Percentiles rank a stretch among this genome's conserved stretches.
phyloP scores from a whole-genome alignment of 331 rosid genomes.

The Rhamnella rubrinervis region DNA sequence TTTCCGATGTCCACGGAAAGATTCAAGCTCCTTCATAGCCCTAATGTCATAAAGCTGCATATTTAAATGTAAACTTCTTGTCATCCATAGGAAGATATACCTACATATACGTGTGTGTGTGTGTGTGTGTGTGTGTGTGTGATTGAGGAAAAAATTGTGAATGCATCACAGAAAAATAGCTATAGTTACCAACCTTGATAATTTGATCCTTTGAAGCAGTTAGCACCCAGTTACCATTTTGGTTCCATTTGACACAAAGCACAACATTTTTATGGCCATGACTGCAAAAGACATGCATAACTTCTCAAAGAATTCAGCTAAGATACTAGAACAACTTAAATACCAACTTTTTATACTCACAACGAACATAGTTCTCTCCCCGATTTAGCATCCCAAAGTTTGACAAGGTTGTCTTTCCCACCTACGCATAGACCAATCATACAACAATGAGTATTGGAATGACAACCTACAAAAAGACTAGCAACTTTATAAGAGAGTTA shows the following conservation, averaged over 20 bases:
- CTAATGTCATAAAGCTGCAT: constrained; percentile 95
- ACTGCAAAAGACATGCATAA: constrained; percentile 52
- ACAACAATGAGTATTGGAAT: constrained; percentile 12
- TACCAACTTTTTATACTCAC: constrained; percentile 52
- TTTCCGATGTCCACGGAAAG: constrained; percentile 96
- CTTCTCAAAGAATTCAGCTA: constrained; percentile 20
- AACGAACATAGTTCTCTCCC: constrained; percentile 92
- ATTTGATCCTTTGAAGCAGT: constrained; percentile 90
- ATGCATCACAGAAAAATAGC: constrained; percentile 6
- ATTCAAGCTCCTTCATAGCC: constrained; percentile 98
- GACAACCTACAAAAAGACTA: constrained; percentile 11
- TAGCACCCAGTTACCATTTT: constrained; percentile 88
- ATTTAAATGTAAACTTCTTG: constrained; percentile 17
- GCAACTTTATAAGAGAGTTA: constrained; percentile 22
- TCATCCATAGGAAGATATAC: constrained; percentile 9
- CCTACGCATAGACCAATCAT: constrained; percentile 46
- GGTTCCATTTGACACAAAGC: constrained; percentile 86
- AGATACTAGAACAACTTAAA: constrained; percentile 12
- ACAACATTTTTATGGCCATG: constrained; percentile 92
- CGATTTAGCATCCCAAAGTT: constrained; percentile 94
- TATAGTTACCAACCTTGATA: constrained; percentile 49
- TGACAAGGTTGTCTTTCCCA: constrained; percentile 95
- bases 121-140: too few species aligned
- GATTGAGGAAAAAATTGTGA: not conserved
- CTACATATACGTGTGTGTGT: not conserved